Base-by-base conservation (phyloP, 768 basidiomycete genomes). In the Botryobasidium botryosum region DNA sequence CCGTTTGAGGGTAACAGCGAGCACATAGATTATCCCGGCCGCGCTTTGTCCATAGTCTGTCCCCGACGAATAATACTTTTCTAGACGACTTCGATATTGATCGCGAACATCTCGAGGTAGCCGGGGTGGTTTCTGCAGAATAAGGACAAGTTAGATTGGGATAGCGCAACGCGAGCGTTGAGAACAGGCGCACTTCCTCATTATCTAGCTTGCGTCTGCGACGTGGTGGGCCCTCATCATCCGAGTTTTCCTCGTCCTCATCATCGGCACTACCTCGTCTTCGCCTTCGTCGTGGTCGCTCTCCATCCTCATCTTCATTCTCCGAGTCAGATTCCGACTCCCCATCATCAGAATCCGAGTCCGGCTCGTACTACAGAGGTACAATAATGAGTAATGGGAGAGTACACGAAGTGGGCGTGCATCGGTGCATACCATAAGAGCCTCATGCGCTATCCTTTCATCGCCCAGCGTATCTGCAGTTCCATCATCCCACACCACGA, bases 401-500 rank as follows among this genome's bases (percentile, higher is more conserved):
- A 36, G 35, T 26, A 5, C 7, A 15, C 24, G n/a, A n/a, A n/a
- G n/a, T n/a, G n/a, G n/a, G n/a, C n/a, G n/a, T n/a, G n/a, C n/a
- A n/a, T n/a, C n/a, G n/a, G n/a, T n/a, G 60, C 71, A 52, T 55
- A 91, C 91, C 63, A 78, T 73, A 4, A 88, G 60, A 10, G 78
- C 73, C 61, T 91, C 82, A 75, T 80, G 96, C 32, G 88, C 81
- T 54, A 75, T 76, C 55, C 70, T 69, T 54, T 87, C 78, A 35
- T 80, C 72, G 29, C 65, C 64, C 53, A 92, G 64, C 46, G 68
- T 68, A 45, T 77, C 76, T 2, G 76, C 79, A 15, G 74, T 77
- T 3, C 86, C 87, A 54, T 92, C 90, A 51, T 90, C 87, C 94
- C 94, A 99, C 0, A 97, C 69, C 25, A 92, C 65, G 17, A 96